These are phyloP conservation scores for Phaffomyces thermotolerans DNA, from an alignment of 805 yeast species.

Conservation along the genomic window DNA sequence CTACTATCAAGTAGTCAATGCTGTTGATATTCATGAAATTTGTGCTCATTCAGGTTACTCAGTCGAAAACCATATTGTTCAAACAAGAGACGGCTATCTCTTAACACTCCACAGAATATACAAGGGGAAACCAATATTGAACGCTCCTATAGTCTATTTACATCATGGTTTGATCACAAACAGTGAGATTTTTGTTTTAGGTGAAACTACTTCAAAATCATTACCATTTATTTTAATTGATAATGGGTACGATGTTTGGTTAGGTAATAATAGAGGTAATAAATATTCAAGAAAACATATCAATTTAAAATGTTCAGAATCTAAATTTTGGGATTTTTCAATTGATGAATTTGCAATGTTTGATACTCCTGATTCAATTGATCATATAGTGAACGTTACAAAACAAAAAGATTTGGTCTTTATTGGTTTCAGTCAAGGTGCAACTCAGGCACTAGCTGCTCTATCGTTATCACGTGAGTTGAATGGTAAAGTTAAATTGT, in stretches of 20 bases:
- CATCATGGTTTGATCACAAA: constrained; percentile 88
- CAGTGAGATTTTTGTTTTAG: constrained; percentile 50
- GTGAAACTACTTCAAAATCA: constrained; percentile 44
- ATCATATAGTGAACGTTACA: constrained; percentile 57
- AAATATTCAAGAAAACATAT: constrained; percentile 83
- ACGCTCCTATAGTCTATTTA: constrained; percentile 55
- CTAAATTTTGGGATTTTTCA: constrained; percentile 79
- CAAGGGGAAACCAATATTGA: constrained; percentile 33
- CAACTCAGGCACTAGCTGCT: constrained; percentile 89
- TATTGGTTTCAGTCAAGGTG: constrained; percentile 90
- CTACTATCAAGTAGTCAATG: not conserved
- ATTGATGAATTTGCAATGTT: constrained; percentile 88
- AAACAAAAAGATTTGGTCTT: constrained; percentile 53
- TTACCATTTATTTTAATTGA: constrained; percentile 75
- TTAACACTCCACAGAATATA: constrained; percentile 63
- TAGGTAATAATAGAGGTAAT: constrained; percentile 90
- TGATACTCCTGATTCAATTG: constrained; percentile 82
- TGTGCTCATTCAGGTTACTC: constrained; percentile 44
- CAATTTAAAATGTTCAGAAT: constrained; percentile 31
- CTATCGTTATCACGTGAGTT: constrained; percentile 61
- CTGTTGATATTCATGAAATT: constrained; percentile 5
- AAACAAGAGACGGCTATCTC: constrained; percentile 70
- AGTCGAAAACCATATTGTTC: constrained; percentile 69
- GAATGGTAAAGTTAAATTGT: constrained; percentile 45
- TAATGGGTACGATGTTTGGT: constrained; percentile 88